A percentile compares a stretch with the other conserved stretches of the same genome.
phyloP scores from a whole-genome alignment of 2,329 filamentous ascomycete species.

The Phaeosphaeriaceae sp. region DNA sequence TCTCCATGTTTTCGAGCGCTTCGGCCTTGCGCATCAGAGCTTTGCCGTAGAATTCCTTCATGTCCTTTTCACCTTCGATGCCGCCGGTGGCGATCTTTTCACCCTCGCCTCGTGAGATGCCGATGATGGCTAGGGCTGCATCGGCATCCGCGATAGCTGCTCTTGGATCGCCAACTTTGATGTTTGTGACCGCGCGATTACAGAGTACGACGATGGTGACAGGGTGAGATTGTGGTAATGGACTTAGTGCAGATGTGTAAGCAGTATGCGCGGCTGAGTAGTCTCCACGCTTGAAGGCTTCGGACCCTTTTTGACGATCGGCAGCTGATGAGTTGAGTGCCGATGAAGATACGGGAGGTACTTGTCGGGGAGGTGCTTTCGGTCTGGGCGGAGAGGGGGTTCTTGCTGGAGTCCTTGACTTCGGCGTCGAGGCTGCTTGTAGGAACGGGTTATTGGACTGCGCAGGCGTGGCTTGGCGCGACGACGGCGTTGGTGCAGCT shows the following conservation, averaged over 20 bases:
- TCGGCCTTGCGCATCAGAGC: slow-evolving; percentile 94
- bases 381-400: slow-evolving; percentile 52
- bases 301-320: slow-evolving; percentile 80
- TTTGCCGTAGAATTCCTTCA: slow-evolving; percentile 93
- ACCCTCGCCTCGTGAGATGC: slow-evolving; percentile 76
- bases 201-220: slow-evolving; percentile 87
- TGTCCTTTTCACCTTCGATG: slow-evolving; percentile 71
- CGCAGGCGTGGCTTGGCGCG: slow-evolving; percentile 42
- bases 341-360: slow-evolving; percentile 72
- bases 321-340: slow-evolving; percentile 78
- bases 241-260: slow-evolving; percentile 78
- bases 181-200: slow-evolving; percentile 86
- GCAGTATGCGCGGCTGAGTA: slow-evolving; percentile 84
- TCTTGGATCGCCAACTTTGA: slow-evolving; percentile 93
- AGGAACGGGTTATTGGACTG: slow-evolving; percentile 51
- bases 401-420: slow-evolving; percentile 46
- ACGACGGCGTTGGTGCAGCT: slow-evolving; percentile 25
- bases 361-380: slow-evolving; percentile 61
- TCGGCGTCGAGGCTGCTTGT: slow-evolving; percentile 34
- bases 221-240: slow-evolving; percentile 80
- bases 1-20: slow-evolving; percentile 93
- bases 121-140: slow-evolving; percentile 79
- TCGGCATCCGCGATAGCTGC: slow-evolving; percentile 86
- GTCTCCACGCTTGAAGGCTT: slow-evolving; percentile 93
- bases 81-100: slow-evolving; percentile 76